Conservation (phyloP, 1,284 basidiomycete genomes). For the Austropuccinia psidii region DNA sequence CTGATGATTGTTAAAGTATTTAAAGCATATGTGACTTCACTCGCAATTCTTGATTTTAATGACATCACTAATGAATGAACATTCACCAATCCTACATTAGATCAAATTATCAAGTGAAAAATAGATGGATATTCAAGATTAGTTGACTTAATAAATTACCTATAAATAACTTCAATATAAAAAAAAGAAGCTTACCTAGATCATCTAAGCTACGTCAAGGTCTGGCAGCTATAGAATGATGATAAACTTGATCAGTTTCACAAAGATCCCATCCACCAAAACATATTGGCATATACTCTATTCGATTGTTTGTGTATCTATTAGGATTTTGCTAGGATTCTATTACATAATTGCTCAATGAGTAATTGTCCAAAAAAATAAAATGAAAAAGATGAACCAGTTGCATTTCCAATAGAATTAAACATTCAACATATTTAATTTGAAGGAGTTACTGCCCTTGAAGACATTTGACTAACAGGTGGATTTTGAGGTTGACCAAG, state of each 20-base stretch:
- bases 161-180: background rate
- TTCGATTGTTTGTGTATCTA: too few species aligned
- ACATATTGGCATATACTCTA: slow-evolving; percentile 78
- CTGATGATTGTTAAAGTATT: slow-evolving; percentile 77
- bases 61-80: slow-evolving; percentile 82
- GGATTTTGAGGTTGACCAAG: too few species aligned
- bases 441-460: too few species aligned
- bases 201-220: slow-evolving; percentile 64
- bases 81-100: slow-evolving; percentile 68
- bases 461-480: too few species aligned
- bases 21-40: slow-evolving; percentile 79
- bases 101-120: too few species aligned
- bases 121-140: background rate
- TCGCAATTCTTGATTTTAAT: slow-evolving; percentile 70
- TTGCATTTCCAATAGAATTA: too few species aligned
- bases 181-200: slow-evolving; percentile 54
- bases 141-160: background rate
- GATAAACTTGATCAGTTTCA: slow-evolving; percentile 60
- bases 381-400: too few species aligned
- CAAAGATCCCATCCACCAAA: slow-evolving; percentile 76
- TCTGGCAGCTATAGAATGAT: slow-evolving; percentile 53
- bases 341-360: slow-evolving; percentile 19
- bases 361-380: too few species aligned
- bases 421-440: too few species aligned
- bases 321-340: too few species aligned